Evolutionary conservation across 2,329 filamentous ascomycete genomes (phyloP), one percentile per base, ranked within the genome.

Genomic region (Fusarium sp.): DNA sequence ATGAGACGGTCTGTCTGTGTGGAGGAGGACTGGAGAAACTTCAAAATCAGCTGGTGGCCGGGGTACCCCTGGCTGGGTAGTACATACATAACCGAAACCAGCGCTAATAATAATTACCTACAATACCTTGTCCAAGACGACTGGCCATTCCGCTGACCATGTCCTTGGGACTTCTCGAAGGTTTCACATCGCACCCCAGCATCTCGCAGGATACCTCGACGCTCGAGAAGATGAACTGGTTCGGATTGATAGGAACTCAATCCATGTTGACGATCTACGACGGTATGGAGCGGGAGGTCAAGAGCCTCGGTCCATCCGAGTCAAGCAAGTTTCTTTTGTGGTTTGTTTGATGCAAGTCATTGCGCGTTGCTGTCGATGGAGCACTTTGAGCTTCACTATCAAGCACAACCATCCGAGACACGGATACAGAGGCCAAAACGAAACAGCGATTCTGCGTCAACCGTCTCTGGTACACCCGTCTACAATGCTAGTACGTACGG

Each of bases 121-220:
- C n/a, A n/a, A n/a, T n/a, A n/a, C n/a, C 76, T 65, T 77, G 76
- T 62, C 62, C 39, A 56, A 26, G 57, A 54, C 63, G 64, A 75
- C 64, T 74, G 67, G 60, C 51, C 67, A 75, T 78, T 78, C 76
- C 75, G 72, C 76, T 71, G 76, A 78, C 76, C 76, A 78, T 78
- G 75, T 71, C 76, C 76, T 75, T 78, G 76, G 76, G 75, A 75
- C 75, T 78, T 78, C 76, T 75, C 71, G 76, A 78, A 78, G 76
- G 76, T 77, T 78, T 78, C 75, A 76, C 65, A 70, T 69, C 59
- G 47, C 68, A 68, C 56, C 65, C 72, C 64, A 74, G 73, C 74
- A 76, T 77, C 71, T 71, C 63, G 76, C 73, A 66, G 78, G 75
- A 78, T 76, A 65, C 63, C 69, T 72, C 61, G 62, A 72, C 73